These are phyloP conservation scores for Musa schizocarpa DNA, from an alignment of 176 grass and related monocot genomes.

Conservation along the genomic window DNA sequence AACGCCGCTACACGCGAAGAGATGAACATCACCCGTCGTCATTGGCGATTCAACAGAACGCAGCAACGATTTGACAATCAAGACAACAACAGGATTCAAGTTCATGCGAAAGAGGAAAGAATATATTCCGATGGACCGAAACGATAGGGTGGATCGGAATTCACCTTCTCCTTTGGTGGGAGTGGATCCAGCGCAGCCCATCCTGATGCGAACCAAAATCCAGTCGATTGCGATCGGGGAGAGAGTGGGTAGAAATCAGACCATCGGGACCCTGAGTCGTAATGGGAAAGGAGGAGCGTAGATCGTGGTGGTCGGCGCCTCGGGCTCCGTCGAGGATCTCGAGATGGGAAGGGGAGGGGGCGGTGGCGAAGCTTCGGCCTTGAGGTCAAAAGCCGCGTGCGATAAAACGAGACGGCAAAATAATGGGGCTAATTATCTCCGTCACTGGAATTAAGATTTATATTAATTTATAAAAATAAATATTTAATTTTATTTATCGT, in stretches of 20 bases:
- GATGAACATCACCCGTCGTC: neutral
- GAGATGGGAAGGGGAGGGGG: neutral
- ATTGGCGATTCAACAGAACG: constrained; percentile 6
- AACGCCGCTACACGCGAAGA: neutral
- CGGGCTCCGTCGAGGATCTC: neutral
- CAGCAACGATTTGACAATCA: constrained; percentile 8
- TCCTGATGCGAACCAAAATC: constrained; percentile 18
- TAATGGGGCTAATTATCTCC: neutral
- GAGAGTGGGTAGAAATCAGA: neutral
- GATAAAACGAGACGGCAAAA: neutral
- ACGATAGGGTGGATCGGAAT: neutral
- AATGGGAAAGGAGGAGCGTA: neutral
- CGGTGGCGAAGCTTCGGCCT: neutral
- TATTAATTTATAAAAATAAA: no score
- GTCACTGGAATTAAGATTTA: no score
- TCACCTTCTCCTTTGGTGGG: constrained; percentile 43
- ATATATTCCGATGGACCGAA: neutral
- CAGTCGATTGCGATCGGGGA: neutral
- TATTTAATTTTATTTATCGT: no score
- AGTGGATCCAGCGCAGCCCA: constrained; percentile 93
- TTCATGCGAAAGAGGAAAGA: no score
- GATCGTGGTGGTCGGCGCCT: neutral
- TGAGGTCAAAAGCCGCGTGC: neutral
- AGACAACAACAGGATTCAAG: neutral
- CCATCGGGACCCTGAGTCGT: neutral